phyloP scores from a whole-genome alignment of 1,284 basidiomycete genomes.

The Heliocybe sulcata region DNA sequence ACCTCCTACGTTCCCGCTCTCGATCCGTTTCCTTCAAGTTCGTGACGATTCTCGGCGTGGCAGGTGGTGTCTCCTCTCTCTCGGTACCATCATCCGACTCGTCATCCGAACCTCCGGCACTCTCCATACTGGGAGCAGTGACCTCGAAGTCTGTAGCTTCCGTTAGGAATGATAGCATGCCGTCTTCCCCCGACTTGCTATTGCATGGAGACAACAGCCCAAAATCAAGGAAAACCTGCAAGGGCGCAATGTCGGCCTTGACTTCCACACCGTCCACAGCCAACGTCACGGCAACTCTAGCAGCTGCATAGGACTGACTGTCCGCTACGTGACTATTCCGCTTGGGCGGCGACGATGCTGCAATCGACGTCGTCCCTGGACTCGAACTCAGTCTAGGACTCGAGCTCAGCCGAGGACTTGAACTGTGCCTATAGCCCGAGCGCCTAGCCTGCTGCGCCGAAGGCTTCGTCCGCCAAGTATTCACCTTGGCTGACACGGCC shows the following conservation, averaged over 20 bases:
- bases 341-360: slow-evolving; percentile 3
- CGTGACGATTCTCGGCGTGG: slow-evolving; percentile 19
- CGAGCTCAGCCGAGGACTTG: too few species aligned
- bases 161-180: background rate
- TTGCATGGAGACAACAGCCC: slow-evolving; percentile 30
- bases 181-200: slow-evolving; percentile 15
- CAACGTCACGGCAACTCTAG: slow-evolving; percentile 6
- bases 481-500: slow-evolving; percentile 1
- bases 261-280: slow-evolving; percentile 15
- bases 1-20: slow-evolving; percentile 31
- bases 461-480: background rate
- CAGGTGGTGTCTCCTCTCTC: slow-evolving; percentile 26
- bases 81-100: slow-evolving; percentile 13
- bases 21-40: slow-evolving; percentile 17
- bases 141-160: background rate
- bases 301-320: background rate
- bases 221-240: slow-evolving; percentile 76
- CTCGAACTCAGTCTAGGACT: slow-evolving; percentile 9
- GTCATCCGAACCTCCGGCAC: slow-evolving; percentile 13
- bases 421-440: background rate
- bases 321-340: background rate
- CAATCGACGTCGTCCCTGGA: slow-evolving; percentile 10
- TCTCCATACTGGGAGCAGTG: background rate
- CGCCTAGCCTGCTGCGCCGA: background rate
- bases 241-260: slow-evolving; percentile 40